These are phyloP conservation scores for Hanseniaspora mollemarum DNA, from an alignment of 805 yeast genomes.

Conservation along the genomic window DNA sequence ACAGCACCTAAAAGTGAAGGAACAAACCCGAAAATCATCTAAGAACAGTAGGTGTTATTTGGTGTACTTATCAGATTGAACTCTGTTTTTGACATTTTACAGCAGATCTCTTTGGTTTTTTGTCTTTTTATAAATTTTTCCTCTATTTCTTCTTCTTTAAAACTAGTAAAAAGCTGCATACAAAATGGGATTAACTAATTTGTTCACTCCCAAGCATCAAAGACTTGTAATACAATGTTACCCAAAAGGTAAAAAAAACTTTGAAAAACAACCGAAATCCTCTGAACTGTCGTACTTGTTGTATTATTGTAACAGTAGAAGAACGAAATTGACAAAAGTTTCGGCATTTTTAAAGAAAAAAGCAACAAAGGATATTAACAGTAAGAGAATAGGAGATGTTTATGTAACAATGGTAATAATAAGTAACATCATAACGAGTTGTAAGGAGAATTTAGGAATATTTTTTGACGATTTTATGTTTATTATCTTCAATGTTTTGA, in stretches of 20 bases:
- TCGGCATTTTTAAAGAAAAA: slow-evolving; percentile 54
- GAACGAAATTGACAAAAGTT: slow-evolving; percentile 82
- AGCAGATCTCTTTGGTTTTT: not conserved
- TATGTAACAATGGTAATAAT: slow-evolving; percentile 69
- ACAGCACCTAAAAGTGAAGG: too few relatives aligned
- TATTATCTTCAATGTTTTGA: slow-evolving; percentile 43
- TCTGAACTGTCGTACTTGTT: slow-evolving; percentile 80
- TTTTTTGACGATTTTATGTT: slow-evolving; percentile 59
- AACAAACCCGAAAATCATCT: too few relatives aligned
- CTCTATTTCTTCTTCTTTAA: not conserved
- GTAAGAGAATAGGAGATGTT: slow-evolving; percentile 62
- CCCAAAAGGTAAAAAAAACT: slow-evolving; percentile 69
- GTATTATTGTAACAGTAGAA: slow-evolving; percentile 80
- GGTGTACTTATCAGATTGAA: too few relatives aligned
- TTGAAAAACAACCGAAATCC: slow-evolving; percentile 81
- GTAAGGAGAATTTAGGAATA: slow-evolving; percentile 73
- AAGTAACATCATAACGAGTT: slow-evolving; percentile 55
- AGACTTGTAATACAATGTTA: slow-evolving; percentile 82
- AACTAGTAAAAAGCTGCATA: not conserved
- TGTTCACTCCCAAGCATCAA: slow-evolving; percentile 74
- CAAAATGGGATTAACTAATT: slow-evolving; percentile 16
- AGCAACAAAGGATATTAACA: slow-evolving; percentile 48
- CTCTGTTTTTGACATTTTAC: too few relatives aligned
- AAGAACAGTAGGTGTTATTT: too few relatives aligned
- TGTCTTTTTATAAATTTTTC: not conserved